Percentiles rank a stretch among this genome's conserved stretches.
Conservation (phyloP, 257 asterid genomes). For the Anisodus acutangulus region DNA sequence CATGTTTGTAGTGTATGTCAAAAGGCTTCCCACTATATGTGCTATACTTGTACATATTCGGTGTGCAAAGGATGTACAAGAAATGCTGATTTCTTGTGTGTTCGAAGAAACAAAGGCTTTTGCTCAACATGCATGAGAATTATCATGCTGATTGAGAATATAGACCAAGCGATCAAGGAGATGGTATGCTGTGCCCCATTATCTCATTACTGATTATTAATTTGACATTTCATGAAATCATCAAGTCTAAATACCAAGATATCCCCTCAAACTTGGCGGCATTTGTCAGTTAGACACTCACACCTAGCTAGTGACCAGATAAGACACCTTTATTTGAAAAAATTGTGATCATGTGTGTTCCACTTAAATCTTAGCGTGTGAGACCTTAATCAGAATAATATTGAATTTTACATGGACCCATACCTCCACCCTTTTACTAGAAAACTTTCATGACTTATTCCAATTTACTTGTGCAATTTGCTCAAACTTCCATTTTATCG, state of each 20-base stretch:
- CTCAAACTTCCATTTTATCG: constrained; percentile 59
- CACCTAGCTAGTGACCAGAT: constrained; percentile 4
- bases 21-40: constrained; percentile 72
- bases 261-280: constrained; percentile 1
- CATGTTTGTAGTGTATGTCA: constrained; percentile 92
- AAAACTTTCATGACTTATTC: constrained; percentile 66
- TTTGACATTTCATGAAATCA: constrained; percentile 8
- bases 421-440: constrained; percentile 66
- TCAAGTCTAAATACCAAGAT: constrained; percentile 15
- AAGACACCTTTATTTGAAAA: neutral
- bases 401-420: constrained; percentile 26
- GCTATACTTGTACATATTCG: constrained; percentile 95
- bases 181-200: constrained; percentile 53
- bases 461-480: constrained; percentile 51
- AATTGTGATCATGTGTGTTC: constrained; percentile 14
- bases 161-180: constrained; percentile 67
- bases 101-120: constrained; percentile 88
- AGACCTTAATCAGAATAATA: constrained; percentile 14
- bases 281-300: constrained; percentile 20
- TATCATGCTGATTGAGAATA: constrained; percentile 83
- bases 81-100: constrained; percentile 66
- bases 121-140: constrained; percentile 89
- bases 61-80: constrained; percentile 86
- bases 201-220: constrained; percentile 16
- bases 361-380: neutral